Evolutionary conservation across 176 grass and related monocot species (phyloP), one percentile per base, ranked within the genome.

Genomic region (Luzula sylvatica): DNA sequence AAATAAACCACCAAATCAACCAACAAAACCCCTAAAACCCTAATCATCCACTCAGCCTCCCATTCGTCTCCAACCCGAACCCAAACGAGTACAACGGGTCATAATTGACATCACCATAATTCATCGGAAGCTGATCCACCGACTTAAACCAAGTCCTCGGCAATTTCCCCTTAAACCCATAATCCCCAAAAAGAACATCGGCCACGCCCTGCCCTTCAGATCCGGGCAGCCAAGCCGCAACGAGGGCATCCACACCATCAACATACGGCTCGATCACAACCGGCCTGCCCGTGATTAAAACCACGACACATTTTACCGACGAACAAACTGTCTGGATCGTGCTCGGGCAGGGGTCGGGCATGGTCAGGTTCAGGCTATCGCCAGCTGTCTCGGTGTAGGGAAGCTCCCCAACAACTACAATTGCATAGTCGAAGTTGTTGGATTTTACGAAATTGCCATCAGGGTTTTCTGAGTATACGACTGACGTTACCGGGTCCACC

Each of bases 111-210:
- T 98, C 92, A 58, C 85, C 85, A 35, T 53, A 44, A 65, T 90
- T 98, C 92, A 90, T 98, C 18, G 92, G 92, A 48, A 98, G 81
- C 85, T 98, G 92, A 21, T 90, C 85, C 30, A 87, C 92, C 0
- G 80, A 60, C 75, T 75, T 98, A 85, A 98, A 98, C 92, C 92
- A 98, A 25, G 92, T 98, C 52, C 92, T 58, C 32, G 92, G 26
- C 47, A 98, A 78, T 59, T 77, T 98, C 17, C 92, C 92, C 3
- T 55, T 46, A 72, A 98, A 98, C 7, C 81, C 81, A 66, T 87
- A 90, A 74, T 98, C 81, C 3, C 92, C 92, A 47, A 90, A 98
- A 20, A 98, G 74, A 43, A 74, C 78, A 55, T 98, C 92, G 8
- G 81, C 66, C n/a, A 98, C 61, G 40, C 92, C 92, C 72, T 80